Evolutionary conservation across 768 basidiomycete genomes (phyloP), one percentile per base, ranked within the genome.

Genomic region (Megacollybia marginata): DNA sequence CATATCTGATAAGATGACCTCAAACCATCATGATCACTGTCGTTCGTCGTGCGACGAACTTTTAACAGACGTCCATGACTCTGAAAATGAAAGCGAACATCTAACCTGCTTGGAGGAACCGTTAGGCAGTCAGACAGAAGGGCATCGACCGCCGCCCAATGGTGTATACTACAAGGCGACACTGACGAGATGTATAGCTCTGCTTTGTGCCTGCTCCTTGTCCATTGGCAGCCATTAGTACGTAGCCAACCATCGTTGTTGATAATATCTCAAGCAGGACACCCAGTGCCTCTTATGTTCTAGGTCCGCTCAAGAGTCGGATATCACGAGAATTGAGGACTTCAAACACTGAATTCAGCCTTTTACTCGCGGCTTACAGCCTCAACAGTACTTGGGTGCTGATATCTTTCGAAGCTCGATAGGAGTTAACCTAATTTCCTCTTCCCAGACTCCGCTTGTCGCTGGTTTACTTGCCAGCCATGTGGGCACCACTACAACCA

Each of bases 171-270:
- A 49, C 32, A 66, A 69, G 50, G 72, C 75, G 2, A 70, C 74
- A 43, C 63, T 79, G 54, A 69, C 88, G 16, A 72, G 85, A 45
- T 59, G 66, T 1, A 55, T 88, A 18, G 85, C 86, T 12, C 70
- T 89, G 3, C 59, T 85, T 1, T 88, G 84, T 51, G 83, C 83
- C 20, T 88, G 85, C 59, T 81, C 79, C 31, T 63, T 90, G 55
- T 85, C 85, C 57, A 67, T 90, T 33, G 88, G 87, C 33, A 84
- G 83, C 54, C 87, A 89, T 60, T 88, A 85, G 85, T 86, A 58
- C 42, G 78, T 65, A 33, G 47, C 23, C 23, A 28, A 6, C 23
- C 23, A 28, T 28, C 23, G 6, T 6, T 28, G 6, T 28, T 2
- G 23, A 28, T 3, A 3, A 6, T 28, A 28, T 28, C 23, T 28